These are phyloP conservation scores for Trichoderma hamatum DNA, from an alignment of 2,329 filamentous ascomycete genomes.

Conservation along the genomic window DNA sequence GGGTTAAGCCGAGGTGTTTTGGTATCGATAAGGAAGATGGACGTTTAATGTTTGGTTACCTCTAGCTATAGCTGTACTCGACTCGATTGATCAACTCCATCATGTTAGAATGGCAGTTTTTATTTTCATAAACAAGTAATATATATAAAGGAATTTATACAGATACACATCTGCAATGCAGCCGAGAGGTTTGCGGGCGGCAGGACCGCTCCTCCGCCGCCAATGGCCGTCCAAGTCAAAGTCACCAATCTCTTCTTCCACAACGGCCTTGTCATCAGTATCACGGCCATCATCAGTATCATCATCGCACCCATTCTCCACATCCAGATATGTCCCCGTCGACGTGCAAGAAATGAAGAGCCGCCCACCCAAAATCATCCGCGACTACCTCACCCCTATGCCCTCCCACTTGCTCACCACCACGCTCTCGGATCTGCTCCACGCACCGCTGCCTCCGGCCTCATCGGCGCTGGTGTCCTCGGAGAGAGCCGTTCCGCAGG, in stretches of 20 bases:
- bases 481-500: slow-evolving; percentile 50
- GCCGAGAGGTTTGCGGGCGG: neutral
- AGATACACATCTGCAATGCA: neutral
- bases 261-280: neutral
- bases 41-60: too few species aligned
- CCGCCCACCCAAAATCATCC: slow-evolving; percentile 42
- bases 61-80: neutral
- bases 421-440: slow-evolving; percentile 61
- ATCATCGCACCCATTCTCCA: neutral
- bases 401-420: slow-evolving; percentile 67
- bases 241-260: neutral
- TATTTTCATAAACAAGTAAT: neutral
- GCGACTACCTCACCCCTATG: slow-evolving; percentile 57
- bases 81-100: neutral
- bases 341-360: slow-evolving; percentile 33
- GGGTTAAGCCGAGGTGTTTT: neutral
- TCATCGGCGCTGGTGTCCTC: neutral
- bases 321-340: neutral
- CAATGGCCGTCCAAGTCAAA: neutral
- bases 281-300: neutral
- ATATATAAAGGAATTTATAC: neutral
- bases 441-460: neutral
- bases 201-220: neutral
- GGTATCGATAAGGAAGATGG: slow-evolving; percentile 1
- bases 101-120: neutral